Percentiles rank a stretch among this genome's conserved stretches.
phyloP scores from a whole-genome alignment of 306 rosid genomes.

The Gastrolobium villosum region DNA sequence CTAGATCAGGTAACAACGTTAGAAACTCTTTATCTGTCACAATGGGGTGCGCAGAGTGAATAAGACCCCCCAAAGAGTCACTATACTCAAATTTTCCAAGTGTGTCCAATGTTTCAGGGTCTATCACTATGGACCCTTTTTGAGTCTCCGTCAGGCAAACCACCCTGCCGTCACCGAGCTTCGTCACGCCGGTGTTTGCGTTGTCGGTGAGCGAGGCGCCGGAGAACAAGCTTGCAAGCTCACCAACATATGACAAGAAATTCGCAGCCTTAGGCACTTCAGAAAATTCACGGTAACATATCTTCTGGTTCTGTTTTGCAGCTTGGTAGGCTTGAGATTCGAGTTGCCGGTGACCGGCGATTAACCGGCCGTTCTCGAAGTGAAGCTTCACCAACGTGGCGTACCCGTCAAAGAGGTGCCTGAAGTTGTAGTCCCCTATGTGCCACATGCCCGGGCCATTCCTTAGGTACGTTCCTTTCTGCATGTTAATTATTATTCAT shows the following conservation, averaged over 20 bases:
- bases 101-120: slow-evolving; percentile 78
- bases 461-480: slow-evolving; percentile 93
- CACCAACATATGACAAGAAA: slow-evolving; percentile 76
- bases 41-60: slow-evolving; percentile 94
- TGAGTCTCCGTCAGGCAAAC: slow-evolving; percentile 95
- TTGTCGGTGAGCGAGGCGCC: slow-evolving; percentile 90
- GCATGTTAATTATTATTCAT: slow-evolving; percentile 59
- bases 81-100: slow-evolving; percentile 76
- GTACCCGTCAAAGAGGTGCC: slow-evolving; percentile 95
- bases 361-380: slow-evolving; percentile 64
- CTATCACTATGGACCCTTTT: slow-evolving; percentile 82
- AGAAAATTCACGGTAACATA: slow-evolving; percentile 92
- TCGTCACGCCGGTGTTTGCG: slow-evolving; percentile 89
- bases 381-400: slow-evolving; percentile 81
- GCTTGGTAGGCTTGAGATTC: slow-evolving; percentile 86
- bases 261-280: slow-evolving; percentile 81
- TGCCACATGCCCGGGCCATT: slow-evolving; percentile 97
- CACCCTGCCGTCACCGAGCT: slow-evolving; percentile 86
- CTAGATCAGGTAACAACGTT: slow-evolving; percentile 81
- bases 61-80: slow-evolving; percentile 82
- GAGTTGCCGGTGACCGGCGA: slow-evolving; percentile 81
- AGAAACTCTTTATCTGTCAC: slow-evolving; percentile 82
- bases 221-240: slow-evolving; percentile 77
- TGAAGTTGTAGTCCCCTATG: slow-evolving; percentile 84
- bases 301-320: slow-evolving; percentile 70